Evolutionary conservation across 257 asterid species (phyloP).

Genomic region (Ocimum tenuiflorum): DNA sequence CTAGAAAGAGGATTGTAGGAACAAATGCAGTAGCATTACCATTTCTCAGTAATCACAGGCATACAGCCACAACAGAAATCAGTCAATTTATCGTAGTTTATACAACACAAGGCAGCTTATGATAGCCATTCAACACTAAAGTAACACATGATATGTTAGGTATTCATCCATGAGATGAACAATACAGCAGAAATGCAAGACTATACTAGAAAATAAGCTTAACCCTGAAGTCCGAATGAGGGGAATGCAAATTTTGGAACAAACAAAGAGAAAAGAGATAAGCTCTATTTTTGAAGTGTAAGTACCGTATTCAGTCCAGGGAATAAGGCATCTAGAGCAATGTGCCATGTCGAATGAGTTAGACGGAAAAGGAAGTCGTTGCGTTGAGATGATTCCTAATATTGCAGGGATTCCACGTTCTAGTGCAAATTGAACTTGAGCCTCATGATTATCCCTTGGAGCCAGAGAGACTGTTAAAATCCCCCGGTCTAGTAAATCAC

Average conservation of each 20-base stretch:
- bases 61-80: neutral
- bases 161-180: neutral
- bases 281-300: neutral
- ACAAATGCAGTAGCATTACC: neutral
- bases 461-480: constrained; percentile 51
- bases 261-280: neutral
- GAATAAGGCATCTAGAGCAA: constrained; percentile 56
- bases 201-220: neutral
- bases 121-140: neutral
- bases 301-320: constrained; percentile 53
- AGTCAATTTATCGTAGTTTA: neutral
- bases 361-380: constrained; percentile 51
- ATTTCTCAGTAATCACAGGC: neutral
- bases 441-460: constrained; percentile 58
- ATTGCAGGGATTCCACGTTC: constrained; percentile 63
- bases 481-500: constrained; percentile 45
- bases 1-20: neutral
- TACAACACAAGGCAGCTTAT: neutral
- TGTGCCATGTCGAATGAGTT: constrained; percentile 56
- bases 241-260: neutral
- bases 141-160: neutral
- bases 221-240: neutral
- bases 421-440: constrained; percentile 55
- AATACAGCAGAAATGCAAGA: neutral
- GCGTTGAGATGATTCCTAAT: constrained; percentile 46